phyloP scores from a whole-genome alignment of 345 rosid species.

The Jatropha curcas region DNA sequence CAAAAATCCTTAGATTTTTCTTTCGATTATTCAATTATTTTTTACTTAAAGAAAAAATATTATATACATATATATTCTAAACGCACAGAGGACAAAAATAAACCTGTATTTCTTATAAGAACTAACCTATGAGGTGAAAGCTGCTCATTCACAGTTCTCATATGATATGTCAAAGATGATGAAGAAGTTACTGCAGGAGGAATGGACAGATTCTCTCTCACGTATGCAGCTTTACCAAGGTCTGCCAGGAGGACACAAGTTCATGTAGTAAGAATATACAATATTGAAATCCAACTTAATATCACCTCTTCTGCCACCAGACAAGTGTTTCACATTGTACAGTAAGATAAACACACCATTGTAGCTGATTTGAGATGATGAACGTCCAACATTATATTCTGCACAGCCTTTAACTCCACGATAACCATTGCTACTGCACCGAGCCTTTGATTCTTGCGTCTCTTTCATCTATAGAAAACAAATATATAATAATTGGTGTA shows the following conservation, averaged over 20 bases:
- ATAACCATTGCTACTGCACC: constrained; percentile 20
- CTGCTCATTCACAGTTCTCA: constrained; percentile 31
- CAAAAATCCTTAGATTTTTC: background rate
- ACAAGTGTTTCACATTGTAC: constrained; percentile 6
- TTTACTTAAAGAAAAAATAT: no score
- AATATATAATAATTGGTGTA: background rate
- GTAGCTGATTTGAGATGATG: constrained; percentile 16
- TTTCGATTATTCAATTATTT: background rate
- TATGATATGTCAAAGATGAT: constrained; percentile 20
- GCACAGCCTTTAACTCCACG: constrained; percentile 22
- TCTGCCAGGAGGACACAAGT: constrained; percentile 33
- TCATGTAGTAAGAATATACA: constrained; percentile 24
- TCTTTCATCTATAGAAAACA: constrained; percentile 40
- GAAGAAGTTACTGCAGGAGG: constrained; percentile 24
- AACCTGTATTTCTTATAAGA: background rate
- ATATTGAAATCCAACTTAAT: constrained; percentile 5
- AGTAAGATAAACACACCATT: constrained; percentile 35
- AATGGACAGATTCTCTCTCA: constrained; percentile 33
- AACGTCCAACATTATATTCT: constrained; percentile 28
- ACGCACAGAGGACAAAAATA: background rate
- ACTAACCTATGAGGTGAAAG: constrained; percentile 28
- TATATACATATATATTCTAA: background rate
- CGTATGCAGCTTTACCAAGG: constrained; percentile 34
- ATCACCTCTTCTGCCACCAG: constrained; percentile 18
- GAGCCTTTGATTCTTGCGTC: constrained; percentile 36